These are phyloP conservation scores for Plasmodium gonderi DNA, from an alignment of 169 alveolate species.

Conservation along the genomic window DNA sequence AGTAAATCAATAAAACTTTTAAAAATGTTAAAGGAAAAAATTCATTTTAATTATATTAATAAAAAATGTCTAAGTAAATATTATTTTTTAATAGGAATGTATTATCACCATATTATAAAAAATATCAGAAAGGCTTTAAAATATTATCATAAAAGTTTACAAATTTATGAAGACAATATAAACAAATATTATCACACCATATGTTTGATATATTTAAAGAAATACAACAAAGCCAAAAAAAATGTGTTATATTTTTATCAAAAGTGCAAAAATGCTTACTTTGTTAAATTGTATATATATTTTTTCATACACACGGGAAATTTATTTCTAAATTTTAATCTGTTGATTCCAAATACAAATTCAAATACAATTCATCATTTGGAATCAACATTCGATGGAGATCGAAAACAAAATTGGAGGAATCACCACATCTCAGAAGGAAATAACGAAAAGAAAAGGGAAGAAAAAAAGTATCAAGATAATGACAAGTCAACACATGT, in stretches of 20 bases:
- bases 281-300: conserved; percentile 38
- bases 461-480: background rate
- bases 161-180: conserved; percentile 25
- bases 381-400: no score
- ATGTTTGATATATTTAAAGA: conserved; percentile 33
- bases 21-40: conserved; percentile 60
- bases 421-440: background rate
- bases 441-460: background rate
- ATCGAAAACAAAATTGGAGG: background rate
- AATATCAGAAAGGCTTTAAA: conserved; percentile 38
- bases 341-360: background rate
- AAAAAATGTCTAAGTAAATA: conserved; percentile 39
- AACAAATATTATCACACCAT: conserved; percentile 43
- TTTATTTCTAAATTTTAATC: conserved; percentile 56
- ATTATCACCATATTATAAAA: conserved; percentile 35
- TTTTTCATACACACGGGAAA: conserved; percentile 55
- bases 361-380: no score
- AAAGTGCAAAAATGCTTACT: conserved; percentile 51
- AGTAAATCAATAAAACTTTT: conserved; percentile 1
- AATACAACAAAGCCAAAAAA: conserved; percentile 51
- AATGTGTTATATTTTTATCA: conserved; percentile 6
- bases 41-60: conserved; percentile 40
- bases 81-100: conserved; percentile 60
- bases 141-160: conserved; percentile 38
- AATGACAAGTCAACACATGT: background rate